A percentile compares a stretch with the other conserved stretches of the same genome.
Conservation (phyloP, 139 green algal species). For the Pleodorina starrii region DNA sequence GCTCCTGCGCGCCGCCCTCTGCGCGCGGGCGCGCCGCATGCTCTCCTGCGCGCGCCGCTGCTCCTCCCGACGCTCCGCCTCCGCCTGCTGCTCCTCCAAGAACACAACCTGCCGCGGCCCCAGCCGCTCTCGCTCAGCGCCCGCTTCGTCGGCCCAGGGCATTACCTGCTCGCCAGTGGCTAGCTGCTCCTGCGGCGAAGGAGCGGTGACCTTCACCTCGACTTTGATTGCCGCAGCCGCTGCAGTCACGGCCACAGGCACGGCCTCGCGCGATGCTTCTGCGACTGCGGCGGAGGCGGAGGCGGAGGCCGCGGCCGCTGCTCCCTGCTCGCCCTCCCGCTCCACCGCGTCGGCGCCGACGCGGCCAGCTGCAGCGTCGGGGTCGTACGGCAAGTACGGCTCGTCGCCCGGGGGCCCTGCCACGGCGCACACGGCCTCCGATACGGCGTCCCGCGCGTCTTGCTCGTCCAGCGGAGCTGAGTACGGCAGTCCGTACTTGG, state of each 20-base stretch:
- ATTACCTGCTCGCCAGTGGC: too few relatives aligned
- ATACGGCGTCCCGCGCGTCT: neutral
- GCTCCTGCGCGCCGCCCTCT: slow-evolving; percentile 5
- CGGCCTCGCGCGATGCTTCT: too few relatives aligned
- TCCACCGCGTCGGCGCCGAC: neutral
- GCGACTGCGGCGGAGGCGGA: too few relatives aligned
- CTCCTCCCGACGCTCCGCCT: slow-evolving; percentile 16
- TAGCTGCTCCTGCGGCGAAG: too few relatives aligned
- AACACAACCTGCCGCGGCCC: neutral
- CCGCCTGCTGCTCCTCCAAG: slow-evolving; percentile 13
- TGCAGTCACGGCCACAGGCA: too few relatives aligned
- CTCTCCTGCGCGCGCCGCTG: neutral
- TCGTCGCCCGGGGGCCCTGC: neutral
- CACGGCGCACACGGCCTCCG: neutral
- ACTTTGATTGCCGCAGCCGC: too few relatives aligned
- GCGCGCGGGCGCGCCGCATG: neutral
- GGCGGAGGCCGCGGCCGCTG: too few relatives aligned
- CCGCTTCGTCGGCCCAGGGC: too few relatives aligned
- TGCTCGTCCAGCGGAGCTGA: neutral
- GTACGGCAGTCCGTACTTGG: slow-evolving; percentile 28
- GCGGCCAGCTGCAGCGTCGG: neutral
- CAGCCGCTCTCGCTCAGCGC: neutral
- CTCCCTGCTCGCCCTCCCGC: neutral
- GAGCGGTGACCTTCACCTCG: too few relatives aligned
- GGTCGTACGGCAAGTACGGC: slow-evolving; percentile 29